A percentile compares a stretch with the other conserved stretches of the same genome.
Conservation (phyloP, 179 eudicot genomes). For the Camellia oleifera region DNA sequence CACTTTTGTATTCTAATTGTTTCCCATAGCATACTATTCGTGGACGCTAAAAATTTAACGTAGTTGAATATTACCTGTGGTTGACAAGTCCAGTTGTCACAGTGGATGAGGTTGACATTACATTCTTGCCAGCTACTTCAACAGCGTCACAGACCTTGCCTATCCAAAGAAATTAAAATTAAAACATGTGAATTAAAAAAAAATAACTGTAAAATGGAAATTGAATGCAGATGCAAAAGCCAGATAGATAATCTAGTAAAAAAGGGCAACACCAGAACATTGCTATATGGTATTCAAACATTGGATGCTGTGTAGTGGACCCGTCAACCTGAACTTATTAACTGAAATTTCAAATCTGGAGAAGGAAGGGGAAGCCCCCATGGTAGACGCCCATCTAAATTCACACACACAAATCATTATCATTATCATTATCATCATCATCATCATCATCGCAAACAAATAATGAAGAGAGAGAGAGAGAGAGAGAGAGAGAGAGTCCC, state of each 20-base stretch:
- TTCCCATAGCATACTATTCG: neutral
- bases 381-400: neutral
- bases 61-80: conserved; percentile 50
- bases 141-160: conserved; percentile 91
- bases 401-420: too few species aligned
- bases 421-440: too few species aligned
- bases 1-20: neutral
- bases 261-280: neutral
- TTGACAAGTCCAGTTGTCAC: conserved; percentile 83
- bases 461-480: too few species aligned
- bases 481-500: too few species aligned
- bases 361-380: neutral
- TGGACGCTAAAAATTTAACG: neutral
- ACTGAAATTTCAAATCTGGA: neutral
- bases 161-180: conserved; percentile 22
- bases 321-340: neutral
- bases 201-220: neutral
- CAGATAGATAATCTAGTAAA: neutral
- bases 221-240: neutral
- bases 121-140: conserved; percentile 91
- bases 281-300: neutral
- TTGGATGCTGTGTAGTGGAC: neutral
- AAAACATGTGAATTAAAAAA: neutral
- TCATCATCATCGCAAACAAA: too few species aligned
- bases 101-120: conserved; percentile 75